phyloP scores from a whole-genome alignment of 1,139 yeast genomes.

The Candida sanyaensis region DNA sequence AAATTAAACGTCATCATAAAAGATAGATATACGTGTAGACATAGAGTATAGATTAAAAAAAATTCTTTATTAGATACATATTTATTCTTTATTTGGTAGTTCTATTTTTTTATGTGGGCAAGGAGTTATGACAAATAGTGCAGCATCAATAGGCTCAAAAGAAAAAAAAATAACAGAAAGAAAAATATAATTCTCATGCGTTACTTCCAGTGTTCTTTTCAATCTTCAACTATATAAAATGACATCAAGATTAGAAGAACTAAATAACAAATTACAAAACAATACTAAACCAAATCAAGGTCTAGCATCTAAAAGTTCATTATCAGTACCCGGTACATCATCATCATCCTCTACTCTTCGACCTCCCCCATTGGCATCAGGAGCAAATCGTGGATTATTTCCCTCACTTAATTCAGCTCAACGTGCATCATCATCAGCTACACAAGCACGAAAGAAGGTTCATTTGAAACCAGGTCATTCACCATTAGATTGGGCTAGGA shows the following conservation, averaged over 20 bases:
- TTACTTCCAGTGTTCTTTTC: neutral
- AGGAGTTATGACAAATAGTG: too few species aligned
- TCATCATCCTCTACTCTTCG: neutral
- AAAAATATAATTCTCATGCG: neutral
- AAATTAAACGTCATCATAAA: conserved; percentile 13
- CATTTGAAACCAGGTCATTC: conserved; percentile 77
- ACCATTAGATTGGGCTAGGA: conserved; percentile 82
- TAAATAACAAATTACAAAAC: conserved; percentile 8
- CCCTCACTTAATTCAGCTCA: conserved; percentile 47
- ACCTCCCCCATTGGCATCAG: conserved; percentile 5
- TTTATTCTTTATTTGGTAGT: too few species aligned
- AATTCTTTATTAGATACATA: neutral
- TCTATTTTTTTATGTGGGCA: too few species aligned
- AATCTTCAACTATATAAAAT: neutral
- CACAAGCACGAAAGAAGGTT: conserved; percentile 51
- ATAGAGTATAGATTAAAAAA: neutral
- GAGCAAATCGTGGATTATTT: conserved; percentile 21
- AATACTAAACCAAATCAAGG: conserved; percentile 3
- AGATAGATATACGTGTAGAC: neutral
- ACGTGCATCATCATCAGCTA: conserved; percentile 22
- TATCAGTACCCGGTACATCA: conserved; percentile 1
- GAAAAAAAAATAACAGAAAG: neutral
- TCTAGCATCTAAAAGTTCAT: conserved; percentile 4
- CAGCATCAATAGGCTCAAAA: neutral
- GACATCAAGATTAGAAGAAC: conserved; percentile 11